A percentile compares a stretch with the other conserved stretches of the same genome.
Evolutionary conservation across 495 filamentous ascomycete species (phyloP).

Genomic region (Entonaema liquescens): DNA sequence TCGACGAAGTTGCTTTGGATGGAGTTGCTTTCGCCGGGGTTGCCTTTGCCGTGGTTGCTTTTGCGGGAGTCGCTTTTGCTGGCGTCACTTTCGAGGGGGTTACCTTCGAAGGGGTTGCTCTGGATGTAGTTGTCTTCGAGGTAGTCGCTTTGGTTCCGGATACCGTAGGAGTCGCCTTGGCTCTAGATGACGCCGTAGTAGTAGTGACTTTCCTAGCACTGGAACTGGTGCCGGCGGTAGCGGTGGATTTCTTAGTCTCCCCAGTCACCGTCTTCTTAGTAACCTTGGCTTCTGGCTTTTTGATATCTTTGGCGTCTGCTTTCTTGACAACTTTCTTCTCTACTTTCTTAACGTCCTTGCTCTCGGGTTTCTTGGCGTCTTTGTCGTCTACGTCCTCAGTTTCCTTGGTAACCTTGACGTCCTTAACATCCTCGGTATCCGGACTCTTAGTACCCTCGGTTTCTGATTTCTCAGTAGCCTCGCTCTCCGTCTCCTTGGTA

Average conservation of each 20-base stretch:
- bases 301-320: background rate
- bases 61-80: background rate
- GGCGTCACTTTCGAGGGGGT: background rate
- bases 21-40: background rate
- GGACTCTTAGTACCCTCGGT: background rate
- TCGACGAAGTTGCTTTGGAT: background rate
- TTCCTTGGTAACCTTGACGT: conserved; percentile 10
- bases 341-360: background rate
- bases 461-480: conserved; percentile 13
- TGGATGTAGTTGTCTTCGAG: background rate
- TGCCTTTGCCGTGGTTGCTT: background rate
- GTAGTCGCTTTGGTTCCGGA: background rate
- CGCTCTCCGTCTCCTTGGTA: background rate
- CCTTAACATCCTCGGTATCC: background rate
- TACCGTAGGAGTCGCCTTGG: background rate
- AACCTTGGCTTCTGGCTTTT: background rate
- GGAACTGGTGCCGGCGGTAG: background rate
- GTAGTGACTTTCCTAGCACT: background rate
- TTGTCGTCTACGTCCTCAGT: conserved; percentile 17
- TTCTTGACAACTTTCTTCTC: conserved; percentile 7
- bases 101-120: background rate
- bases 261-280: background rate
- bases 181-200: background rate
- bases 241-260: background rate
- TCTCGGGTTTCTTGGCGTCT: background rate